Evolutionary conservation across 139 green algal species (phyloP).

Genomic region (Mesotaenium endlicherianum): DNA sequence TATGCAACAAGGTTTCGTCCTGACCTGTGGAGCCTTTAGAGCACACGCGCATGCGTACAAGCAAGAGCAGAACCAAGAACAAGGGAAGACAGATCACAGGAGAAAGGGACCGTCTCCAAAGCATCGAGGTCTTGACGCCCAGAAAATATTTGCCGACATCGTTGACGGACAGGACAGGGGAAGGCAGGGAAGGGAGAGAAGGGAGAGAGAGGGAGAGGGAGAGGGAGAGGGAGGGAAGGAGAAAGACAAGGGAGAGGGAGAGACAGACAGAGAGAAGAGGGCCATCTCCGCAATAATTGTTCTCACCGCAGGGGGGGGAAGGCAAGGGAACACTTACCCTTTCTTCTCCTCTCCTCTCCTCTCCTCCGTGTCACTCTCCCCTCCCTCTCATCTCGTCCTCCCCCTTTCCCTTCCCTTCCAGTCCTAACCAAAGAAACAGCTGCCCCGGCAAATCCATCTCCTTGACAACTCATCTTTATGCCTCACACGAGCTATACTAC

Average conservation of each 20-base stretch:
- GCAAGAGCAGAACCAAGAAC: background rate
- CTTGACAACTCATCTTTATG: background rate
- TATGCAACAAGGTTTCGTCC: too few relatives aligned
- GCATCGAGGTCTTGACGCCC: too few relatives aligned
- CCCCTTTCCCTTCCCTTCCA: background rate
- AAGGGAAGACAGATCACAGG: background rate
- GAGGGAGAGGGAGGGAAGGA: background rate
- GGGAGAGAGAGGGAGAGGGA: background rate
- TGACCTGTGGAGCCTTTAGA: too few relatives aligned
- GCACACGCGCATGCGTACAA: too few relatives aligned
- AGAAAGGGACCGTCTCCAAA: constrained; percentile 14
- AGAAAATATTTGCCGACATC: background rate
- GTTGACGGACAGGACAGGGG: background rate
- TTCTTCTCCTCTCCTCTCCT: background rate
- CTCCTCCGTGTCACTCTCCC: background rate
- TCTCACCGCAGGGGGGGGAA: background rate
- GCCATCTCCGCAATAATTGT: background rate
- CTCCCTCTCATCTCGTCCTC: background rate
- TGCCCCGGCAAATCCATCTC: background rate
- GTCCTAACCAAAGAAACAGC: background rate
- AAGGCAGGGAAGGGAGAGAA: background rate
- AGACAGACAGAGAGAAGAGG: background rate
- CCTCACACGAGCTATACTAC: background rate
- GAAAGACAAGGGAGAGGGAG: background rate
- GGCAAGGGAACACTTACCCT: background rate